Base-by-base conservation (phyloP, 139 green algal genomes). In the Tetradesmus lagerheimii region DNA sequence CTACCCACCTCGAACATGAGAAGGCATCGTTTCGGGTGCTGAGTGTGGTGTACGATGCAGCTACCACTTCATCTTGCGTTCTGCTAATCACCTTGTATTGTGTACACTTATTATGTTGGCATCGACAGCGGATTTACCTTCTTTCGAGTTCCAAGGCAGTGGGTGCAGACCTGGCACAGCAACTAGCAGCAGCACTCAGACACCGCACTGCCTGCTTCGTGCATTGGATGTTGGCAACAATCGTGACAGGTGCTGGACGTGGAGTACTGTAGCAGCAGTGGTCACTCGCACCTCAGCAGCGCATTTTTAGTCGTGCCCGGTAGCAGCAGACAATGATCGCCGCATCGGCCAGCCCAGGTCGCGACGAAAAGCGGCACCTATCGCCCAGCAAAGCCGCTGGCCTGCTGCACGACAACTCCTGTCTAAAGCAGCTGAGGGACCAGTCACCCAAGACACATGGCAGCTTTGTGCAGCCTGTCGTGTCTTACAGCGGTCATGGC, bases 321-420 rank as follows among this genome's bases (percentile, higher is more conserved):
- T 43, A 37, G 25, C 41, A 85, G 79, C 41, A 27, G 15, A 37
- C 47, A 14, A 86, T 86, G 81, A 43, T 86, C 31, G 37, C 45
- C 34, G 81, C 81, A n/a, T 74, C 81, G 64, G 81, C 81, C 20
- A 86, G 81, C 31, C 81, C 81, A 18, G 37, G 81, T 34, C 81
- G 50, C 23, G 81, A 74, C 4, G 47, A 75, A 11, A 38, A 34
- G 47, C 81, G 50, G 62, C 81, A 86, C 15, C 53, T 47, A 5
- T 85, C 81, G 15, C 47, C 81, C 27, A 47, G 37, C 45, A 86
- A 86, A 45, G 39, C 25, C 12, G 81, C 81, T 31, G 81, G 16
- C 37, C 50, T 86, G 37, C 62, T 76, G 81, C 81, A 74, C 41
- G 81, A 86, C n/a, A 79, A 9, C 31, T 86, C 39, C 80, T 74